Base-by-base conservation (phyloP, 2,329 filamentous ascomycete species). In the Penicillium frequentans region DNA sequence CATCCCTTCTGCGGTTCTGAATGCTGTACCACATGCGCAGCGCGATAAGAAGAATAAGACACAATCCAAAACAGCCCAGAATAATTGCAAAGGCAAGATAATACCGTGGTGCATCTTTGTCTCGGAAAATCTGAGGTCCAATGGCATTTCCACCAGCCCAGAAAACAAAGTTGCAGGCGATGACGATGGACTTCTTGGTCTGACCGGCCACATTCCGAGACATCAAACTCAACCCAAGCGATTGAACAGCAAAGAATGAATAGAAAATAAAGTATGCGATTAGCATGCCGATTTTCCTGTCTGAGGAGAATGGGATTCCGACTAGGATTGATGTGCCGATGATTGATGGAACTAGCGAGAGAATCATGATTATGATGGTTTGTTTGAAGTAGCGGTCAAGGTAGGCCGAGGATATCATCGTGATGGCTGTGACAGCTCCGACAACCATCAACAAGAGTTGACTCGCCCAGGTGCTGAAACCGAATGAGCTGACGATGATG, bases 221-320 rank as follows among this genome's bases (percentile, higher is more conserved):
- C 54, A 90, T 79, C 76, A 90, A 81, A 24, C 85, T 86, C 64
- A 90, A 80, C 6, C 82, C 79, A 14, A 90, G 77, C 1, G 86
- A 88, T 64, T 88, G 84, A 0, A 87, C 87, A 0, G 88, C 86
- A 87, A 88, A 91, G 81, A 91, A 91, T 5, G 86, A 90, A 24
- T 90, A 80, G 0, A 86, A 87, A 58, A 91, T 86, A 76, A 90
- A 91, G 78, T 91, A 91, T 66, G 81, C 83, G 66, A 91, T 84
- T 9, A 91, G 76, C 1, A 91, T 80, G 7, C 88, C 88, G 43
- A 86, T 80, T 49, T 33, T 45, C 72, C 87, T 82, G 46, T 84
- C 85, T 8, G 81, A 72, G 39, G 79, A 79, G 52, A 78, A 82
- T 6, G 79, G 77, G 60, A 87, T 86, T 19, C 82, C 73, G 11